A percentile compares a stretch with the other conserved stretches of the same genome.
phyloP scores from a whole-genome alignment of 306 rosid genomes.

The Acacia confusa region DNA sequence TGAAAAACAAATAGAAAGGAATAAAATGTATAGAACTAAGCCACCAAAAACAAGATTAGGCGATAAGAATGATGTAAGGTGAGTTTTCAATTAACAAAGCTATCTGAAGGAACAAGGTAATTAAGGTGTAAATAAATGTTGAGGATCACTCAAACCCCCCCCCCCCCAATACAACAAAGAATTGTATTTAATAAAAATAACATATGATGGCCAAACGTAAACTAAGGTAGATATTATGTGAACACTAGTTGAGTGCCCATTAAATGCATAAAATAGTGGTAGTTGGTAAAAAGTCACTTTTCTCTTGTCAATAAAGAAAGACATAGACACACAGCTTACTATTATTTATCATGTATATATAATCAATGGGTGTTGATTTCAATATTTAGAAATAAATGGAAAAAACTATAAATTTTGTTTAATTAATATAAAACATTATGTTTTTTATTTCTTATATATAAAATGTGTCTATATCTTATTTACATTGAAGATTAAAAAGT shows the following conservation, averaged over 20 bases:
- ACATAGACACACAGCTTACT: too few species aligned
- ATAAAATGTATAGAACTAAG: not conserved
- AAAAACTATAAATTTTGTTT: too few species aligned
- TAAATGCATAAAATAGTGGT: not conserved
- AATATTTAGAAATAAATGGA: too few species aligned
- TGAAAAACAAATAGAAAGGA: not conserved
- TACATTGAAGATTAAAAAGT: too few species aligned
- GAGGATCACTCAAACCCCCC: not conserved
- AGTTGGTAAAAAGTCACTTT: not conserved
- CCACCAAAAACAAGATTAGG: not conserved
- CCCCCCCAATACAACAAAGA: too few species aligned
- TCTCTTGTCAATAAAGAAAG: too few species aligned
- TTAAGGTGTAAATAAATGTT: not conserved
- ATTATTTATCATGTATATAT: too few species aligned
- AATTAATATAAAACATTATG: too few species aligned
- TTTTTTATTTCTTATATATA: too few species aligned
- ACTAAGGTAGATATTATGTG: not conserved
- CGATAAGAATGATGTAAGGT: not conserved
- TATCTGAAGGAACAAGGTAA: not conserved
- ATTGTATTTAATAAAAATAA: not conserved
- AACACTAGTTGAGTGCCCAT: not conserved
- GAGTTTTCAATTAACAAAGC: not conserved
- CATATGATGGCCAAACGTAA: not conserved
- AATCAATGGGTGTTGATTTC: too few species aligned
- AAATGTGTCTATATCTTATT: too few species aligned